phyloP scores from a whole-genome alignment of 2,329 filamentous ascomycete genomes.

The Coniochaeta prunicola region DNA sequence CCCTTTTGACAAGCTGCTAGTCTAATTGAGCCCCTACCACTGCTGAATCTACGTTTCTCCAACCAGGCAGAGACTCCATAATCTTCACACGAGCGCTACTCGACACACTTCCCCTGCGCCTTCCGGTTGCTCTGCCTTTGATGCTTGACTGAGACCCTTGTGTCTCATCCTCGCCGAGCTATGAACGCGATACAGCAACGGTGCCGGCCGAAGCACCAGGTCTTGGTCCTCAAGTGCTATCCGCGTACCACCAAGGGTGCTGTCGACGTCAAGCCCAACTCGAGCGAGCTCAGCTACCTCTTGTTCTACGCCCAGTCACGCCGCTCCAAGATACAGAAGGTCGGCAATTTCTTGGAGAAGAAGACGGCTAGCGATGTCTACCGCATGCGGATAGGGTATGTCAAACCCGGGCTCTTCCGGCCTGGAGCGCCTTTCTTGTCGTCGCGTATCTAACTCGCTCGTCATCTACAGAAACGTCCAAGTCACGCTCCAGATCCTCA shows the following conservation, averaged over 20 bases:
- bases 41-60: not conserved
- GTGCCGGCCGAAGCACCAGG: constrained; percentile 91
- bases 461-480: constrained; percentile 70
- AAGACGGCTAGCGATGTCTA: constrained; percentile 88
- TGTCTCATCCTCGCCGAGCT: constrained; percentile 8
- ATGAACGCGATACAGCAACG: constrained; percentile 62
- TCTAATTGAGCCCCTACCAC: not conserved
- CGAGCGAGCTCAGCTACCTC: constrained; percentile 92
- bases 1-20: not conserved
- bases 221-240: constrained; percentile 93
- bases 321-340: constrained; percentile 91
- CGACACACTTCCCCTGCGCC: not conserved
- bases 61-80: not conserved
- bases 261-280: constrained; percentile 90
- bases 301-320: constrained; percentile 95
- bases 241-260: constrained; percentile 86
- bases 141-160: not conserved
- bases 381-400: constrained; percentile 77
- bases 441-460: not conserved
- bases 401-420: constrained; percentile 10
- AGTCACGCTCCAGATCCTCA: constrained; percentile 88
- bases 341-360: constrained; percentile 90
- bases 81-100: not conserved
- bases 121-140: not conserved
- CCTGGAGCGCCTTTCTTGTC: not conserved